These are phyloP conservation scores for Leccinum obscurum DNA, from an alignment of 768 basidiomycete genomes.

Conservation along the genomic window DNA sequence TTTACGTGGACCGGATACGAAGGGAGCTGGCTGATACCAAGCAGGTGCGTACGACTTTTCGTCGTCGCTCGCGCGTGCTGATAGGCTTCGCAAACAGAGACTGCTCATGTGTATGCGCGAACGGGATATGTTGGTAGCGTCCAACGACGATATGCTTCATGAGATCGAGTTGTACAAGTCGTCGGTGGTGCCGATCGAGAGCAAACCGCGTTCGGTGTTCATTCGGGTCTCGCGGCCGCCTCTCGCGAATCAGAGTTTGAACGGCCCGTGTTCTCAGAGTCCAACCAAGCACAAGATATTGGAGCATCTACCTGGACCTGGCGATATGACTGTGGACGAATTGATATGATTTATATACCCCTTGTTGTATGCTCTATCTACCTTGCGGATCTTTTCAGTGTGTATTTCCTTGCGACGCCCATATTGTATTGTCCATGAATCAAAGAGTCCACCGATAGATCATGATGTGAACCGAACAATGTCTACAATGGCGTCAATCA, in stretches of 20 bases:
- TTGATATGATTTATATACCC: conserved; percentile 27
- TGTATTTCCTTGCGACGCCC: neutral
- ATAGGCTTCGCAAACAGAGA: conserved; percentile 38
- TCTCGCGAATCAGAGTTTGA: conserved; percentile 45
- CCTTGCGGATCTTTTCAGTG: neutral
- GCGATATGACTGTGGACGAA: conserved; percentile 56
- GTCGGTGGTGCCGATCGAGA: conserved; percentile 46
- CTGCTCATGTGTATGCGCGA: conserved; percentile 48
- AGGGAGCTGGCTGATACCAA: conserved; percentile 78
- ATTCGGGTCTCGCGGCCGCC: conserved; percentile 47
- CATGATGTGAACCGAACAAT: neutral
- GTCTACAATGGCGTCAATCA: conserved; percentile 2
- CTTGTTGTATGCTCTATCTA: conserved; percentile 15
- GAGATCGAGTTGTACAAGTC: conserved; percentile 66
- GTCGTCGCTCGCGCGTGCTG: neutral
- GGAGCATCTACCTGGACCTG: conserved; percentile 40
- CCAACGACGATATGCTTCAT: conserved; percentile 48
- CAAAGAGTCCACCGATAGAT: too few relatives aligned
- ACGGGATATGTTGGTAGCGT: conserved; percentile 43
- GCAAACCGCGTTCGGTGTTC: conserved; percentile 55
- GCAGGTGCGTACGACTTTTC: conserved; percentile 52
- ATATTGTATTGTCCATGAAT: neutral
- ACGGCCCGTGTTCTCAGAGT: conserved; percentile 17
- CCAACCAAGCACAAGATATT: conserved; percentile 20
- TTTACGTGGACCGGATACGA: conserved; percentile 83